A percentile compares a stretch with the other conserved stretches of the same genome.
Evolutionary conservation across 2,329 filamentous ascomycete genomes (phyloP).

Genomic region (Aspergillus sp.): DNA sequence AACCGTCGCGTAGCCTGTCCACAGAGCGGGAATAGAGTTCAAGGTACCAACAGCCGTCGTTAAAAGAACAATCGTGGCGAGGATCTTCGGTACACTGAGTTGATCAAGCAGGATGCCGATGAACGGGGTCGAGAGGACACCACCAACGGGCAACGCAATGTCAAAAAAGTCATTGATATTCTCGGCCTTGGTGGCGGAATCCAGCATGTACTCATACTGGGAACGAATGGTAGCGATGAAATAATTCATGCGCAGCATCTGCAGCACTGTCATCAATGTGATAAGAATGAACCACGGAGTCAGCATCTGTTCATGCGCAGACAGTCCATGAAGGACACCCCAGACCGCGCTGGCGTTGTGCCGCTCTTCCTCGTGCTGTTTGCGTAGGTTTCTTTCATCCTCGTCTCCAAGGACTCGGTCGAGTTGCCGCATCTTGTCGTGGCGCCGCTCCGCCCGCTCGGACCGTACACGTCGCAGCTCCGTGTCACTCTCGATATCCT

Average conservation of each 20-base stretch:
- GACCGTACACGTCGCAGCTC: slow-evolving; percentile 49
- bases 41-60: slow-evolving; percentile 74
- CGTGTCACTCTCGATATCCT: slow-evolving; percentile 49
- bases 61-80: slow-evolving; percentile 65
- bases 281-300: slow-evolving; percentile 88
- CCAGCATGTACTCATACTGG: slow-evolving; percentile 77
- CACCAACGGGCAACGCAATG: slow-evolving; percentile 73
- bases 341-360: slow-evolving; percentile 73
- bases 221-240: slow-evolving; percentile 83
- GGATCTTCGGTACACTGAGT: slow-evolving; percentile 67
- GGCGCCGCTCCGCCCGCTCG: slow-evolving; percentile 58
- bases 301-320: slow-evolving; percentile 67
- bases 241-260: slow-evolving; percentile 85
- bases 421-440: slow-evolving; percentile 64
- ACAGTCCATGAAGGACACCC: slow-evolving; percentile 74
- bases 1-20: slow-evolving; percentile 70
- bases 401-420: slow-evolving; percentile 67
- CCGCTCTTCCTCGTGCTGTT: slow-evolving; percentile 61
- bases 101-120: slow-evolving; percentile 79
- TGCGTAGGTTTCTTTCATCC: slow-evolving; percentile 59
- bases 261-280: slow-evolving; percentile 73
- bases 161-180: slow-evolving; percentile 83
- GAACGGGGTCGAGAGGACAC: slow-evolving; percentile 77
- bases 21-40: slow-evolving; percentile 65
- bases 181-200: slow-evolving; percentile 58